These are phyloP conservation scores for Dryas drummondii DNA, from an alignment of 306 rosid genomes.

Conservation along the genomic window DNA sequence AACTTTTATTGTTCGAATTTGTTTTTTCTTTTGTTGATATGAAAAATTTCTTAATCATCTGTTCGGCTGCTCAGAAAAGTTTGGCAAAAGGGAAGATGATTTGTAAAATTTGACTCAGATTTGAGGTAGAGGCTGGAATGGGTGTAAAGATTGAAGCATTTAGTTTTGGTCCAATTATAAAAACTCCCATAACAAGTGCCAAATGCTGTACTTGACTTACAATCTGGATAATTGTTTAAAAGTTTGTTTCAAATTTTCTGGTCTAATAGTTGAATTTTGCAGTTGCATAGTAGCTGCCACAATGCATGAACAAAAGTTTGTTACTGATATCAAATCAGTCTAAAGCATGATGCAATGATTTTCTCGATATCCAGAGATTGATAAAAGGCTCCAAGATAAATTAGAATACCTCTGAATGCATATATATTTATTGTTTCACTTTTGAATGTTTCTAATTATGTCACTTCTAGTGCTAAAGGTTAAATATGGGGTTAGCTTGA, in stretches of 20 bases:
- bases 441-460: neutral
- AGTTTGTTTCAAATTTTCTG: neutral
- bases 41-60: too few species aligned
- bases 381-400: too few species aligned
- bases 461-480: slow-evolving; percentile 43
- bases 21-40: neutral
- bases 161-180: neutral
- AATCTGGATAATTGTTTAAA: neutral
- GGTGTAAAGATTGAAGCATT: neutral
- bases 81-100: too few species aligned
- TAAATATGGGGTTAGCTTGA: slow-evolving; percentile 59
- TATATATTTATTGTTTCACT: neutral
- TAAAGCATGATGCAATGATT: neutral
- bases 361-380: neutral
- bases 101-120: neutral
- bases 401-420: too few species aligned
- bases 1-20: neutral
- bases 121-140: neutral
- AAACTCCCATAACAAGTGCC: neutral
- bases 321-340: neutral
- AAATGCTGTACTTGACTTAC: neutral
- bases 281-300: neutral
- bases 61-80: neutral
- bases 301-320: neutral
- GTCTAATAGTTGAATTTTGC: neutral